Percentiles rank a stretch among this genome's conserved stretches.
phyloP scores from a whole-genome alignment of 441 rosid genomes.

The Geranium incanum region DNA sequence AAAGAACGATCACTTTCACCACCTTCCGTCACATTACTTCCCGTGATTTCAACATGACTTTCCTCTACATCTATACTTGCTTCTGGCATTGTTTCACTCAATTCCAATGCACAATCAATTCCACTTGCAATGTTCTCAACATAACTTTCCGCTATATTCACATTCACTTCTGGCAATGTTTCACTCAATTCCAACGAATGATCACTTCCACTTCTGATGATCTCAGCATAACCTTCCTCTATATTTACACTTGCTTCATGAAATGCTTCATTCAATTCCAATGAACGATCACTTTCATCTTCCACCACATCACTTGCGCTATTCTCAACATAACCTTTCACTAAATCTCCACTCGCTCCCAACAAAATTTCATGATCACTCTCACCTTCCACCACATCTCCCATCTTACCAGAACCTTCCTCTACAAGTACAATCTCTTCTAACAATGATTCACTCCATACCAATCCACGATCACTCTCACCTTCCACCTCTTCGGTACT shows the following conservation, averaged over 20 bases:
- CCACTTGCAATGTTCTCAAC: not conserved
- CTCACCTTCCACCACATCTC: constrained; percentile 15
- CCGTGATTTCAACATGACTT: not conserved
- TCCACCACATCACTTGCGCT: not conserved
- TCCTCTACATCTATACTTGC: not conserved
- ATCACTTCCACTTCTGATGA: not conserved
- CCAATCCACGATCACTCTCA: not conserved
- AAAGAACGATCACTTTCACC: not conserved
- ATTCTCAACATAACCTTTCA: not conserved
- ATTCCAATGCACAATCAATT: not conserved
- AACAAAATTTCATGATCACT: not conserved
- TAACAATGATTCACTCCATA: not conserved
- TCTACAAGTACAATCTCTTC: not conserved
- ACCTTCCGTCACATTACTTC: not conserved
- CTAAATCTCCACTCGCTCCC: not conserved
- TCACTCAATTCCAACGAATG: not conserved
- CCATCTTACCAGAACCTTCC: constrained; percentile 18
- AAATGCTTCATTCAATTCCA: not conserved
- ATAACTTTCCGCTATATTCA: not conserved
- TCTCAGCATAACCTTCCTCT: constrained; percentile 1
- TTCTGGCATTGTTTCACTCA: not conserved
- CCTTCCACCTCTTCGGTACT: not conserved
- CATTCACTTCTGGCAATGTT: not conserved
- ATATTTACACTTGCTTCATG: not conserved
- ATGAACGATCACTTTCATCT: not conserved